These are phyloP conservation scores for Suillus paluster DNA, from an alignment of 768 basidiomycete species.

Conservation along the genomic window DNA sequence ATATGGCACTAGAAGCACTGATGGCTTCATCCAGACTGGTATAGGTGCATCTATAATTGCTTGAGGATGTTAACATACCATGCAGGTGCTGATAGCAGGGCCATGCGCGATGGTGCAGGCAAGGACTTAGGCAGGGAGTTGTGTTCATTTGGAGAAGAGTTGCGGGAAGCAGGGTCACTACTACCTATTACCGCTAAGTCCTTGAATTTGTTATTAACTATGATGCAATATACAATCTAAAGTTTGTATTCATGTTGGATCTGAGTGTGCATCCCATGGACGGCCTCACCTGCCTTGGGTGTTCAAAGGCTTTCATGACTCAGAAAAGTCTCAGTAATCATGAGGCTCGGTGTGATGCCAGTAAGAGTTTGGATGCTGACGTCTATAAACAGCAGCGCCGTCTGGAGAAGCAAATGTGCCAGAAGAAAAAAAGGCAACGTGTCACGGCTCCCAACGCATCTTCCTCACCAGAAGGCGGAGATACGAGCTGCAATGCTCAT, in stretches of 20 bases:
- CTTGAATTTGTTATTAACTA: neutral
- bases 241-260: neutral
- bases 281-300: neutral
- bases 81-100: too few relatives aligned
- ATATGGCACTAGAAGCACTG: too few relatives aligned
- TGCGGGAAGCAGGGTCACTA: too few relatives aligned
- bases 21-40: too few relatives aligned
- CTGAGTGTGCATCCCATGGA: slow-evolving; percentile 1
- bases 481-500: neutral
- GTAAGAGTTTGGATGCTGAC: neutral
- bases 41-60: too few relatives aligned
- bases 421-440: neutral
- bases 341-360: neutral
- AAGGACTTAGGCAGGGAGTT: neutral
- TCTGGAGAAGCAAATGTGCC: neutral
- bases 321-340: slow-evolving; percentile 1
- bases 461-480: neutral
- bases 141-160: neutral
- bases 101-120: too few relatives aligned
- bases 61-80: too few relatives aligned
- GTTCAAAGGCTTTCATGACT: neutral
- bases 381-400: neutral
- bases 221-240: neutral
- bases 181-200: neutral
- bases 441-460: neutral